These are phyloP conservation scores for Suhomyces sp. DNA, from an alignment of 805 yeast genomes.

Conservation along the genomic window DNA sequence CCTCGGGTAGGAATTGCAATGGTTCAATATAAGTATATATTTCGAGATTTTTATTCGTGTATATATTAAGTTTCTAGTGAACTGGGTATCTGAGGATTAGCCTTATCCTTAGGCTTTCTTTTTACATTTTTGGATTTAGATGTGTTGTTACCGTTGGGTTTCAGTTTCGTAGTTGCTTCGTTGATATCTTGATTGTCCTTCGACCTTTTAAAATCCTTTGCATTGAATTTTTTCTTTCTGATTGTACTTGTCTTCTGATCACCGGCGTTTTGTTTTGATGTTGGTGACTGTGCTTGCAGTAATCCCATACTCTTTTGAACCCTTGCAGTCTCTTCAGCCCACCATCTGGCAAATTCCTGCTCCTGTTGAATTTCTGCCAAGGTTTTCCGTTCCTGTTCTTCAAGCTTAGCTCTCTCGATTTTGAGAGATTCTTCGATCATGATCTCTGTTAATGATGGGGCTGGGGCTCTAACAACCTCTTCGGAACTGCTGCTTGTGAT, in stretches of 20 bases:
- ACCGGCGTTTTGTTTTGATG: background rate
- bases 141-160: background rate
- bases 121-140: background rate
- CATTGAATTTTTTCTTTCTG: background rate
- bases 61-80: background rate
- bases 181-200: background rate
- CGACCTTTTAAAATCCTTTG: background rate
- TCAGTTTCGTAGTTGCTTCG: background rate
- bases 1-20: background rate
- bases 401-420: slow-evolving; percentile 26
- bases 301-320: slow-evolving; percentile 46
- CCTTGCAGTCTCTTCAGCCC: slow-evolving; percentile 72
- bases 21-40: background rate
- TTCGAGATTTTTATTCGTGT: background rate
- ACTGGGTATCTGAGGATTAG: background rate
- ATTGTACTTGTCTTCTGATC: background rate
- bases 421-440: slow-evolving; percentile 46
- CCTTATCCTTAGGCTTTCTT: background rate
- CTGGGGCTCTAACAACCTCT: slow-evolving; percentile 14
- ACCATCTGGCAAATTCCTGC: slow-evolving; percentile 84
- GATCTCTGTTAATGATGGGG: slow-evolving; percentile 41
- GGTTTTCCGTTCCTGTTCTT: slow-evolving; percentile 37
- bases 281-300: background rate
- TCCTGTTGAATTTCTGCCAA: slow-evolving; percentile 75
- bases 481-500: background rate